Base-by-base conservation (phyloP, 2,329 filamentous ascomycete species). In the Emergomyces pasteurianus region DNA sequence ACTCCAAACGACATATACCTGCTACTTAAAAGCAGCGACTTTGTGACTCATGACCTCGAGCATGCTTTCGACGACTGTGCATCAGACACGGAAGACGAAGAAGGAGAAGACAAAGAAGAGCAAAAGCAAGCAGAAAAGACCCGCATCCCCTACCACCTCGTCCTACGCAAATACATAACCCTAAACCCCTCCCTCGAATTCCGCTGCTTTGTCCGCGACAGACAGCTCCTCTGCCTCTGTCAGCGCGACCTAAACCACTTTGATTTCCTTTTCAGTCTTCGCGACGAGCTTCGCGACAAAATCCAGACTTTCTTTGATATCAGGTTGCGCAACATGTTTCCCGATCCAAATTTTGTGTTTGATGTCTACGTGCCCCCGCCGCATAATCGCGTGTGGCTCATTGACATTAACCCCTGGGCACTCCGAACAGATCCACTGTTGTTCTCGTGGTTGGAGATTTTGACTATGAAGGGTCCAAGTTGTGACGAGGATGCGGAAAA, bases 331-430 rank as follows among this genome's bases (percentile, higher is more conserved):
- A 80, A 87, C 65, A 88, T 85, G 0, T 97, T 97, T 68, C 88
- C 89, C 0, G 92, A 97, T 64, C 80, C 83, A 2, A 87, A 84
- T 72, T 97, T 96, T 67, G 83, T 85, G 0, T 96, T 99, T 69
- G 94, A 99, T 71, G 87, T 96, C 50, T 97, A 99, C 70, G 82
- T 99, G 1, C 92, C 92, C 68, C 78, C 82, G 69, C 74, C 87
- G 1, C 82, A 95, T 60, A 84, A 89, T 56, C 81, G 84, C 55
- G 89, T 95, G 1, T 88, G 91, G 77, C 79, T 99, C 12, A 87
- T 99, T 56, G 94, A 99, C 71, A 88, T 99, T 69, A 97, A 97
- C 69, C 90, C 94, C 0, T 99, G 92, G 90, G 92, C 92, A 0
- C 83, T 85, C 49, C 81, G 90, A 63, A 99, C 94, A 0, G 94